phyloP scores from a whole-genome alignment of 768 basidiomycete species.

The Xerocomus potaroensis region DNA sequence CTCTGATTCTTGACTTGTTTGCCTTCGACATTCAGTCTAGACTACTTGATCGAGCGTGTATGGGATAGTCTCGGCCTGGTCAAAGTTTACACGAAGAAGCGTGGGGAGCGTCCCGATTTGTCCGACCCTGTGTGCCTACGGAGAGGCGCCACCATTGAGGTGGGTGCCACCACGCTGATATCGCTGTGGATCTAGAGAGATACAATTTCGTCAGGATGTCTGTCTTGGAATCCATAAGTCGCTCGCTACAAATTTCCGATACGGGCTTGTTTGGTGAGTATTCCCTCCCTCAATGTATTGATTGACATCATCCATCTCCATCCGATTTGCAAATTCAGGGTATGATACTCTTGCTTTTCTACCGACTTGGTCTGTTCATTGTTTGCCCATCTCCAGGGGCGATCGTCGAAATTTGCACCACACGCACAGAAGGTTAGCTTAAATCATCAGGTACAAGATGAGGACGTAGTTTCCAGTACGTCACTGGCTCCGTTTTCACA shows the following conservation, averaged over 20 bases:
- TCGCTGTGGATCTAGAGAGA: not conserved
- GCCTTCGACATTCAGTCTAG: constrained; percentile 42
- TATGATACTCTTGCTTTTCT: constrained; percentile 7
- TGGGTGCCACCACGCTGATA: constrained; percentile 21
- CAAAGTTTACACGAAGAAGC: constrained; percentile 96
- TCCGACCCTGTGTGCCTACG: constrained; percentile 87
- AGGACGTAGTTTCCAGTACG: constrained; percentile 87
- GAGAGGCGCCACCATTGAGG: constrained; percentile 91
- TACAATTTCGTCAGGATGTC: constrained; percentile 50
- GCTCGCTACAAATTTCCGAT: constrained; percentile 87
- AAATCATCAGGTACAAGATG: constrained; percentile 77
- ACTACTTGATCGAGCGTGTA: constrained; percentile 70
- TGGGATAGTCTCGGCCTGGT: constrained; percentile 79
- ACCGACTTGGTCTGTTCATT: not conserved
- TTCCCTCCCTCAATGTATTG: not conserved
- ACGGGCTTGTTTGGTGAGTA: constrained; percentile 89
- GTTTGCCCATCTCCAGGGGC: constrained; percentile 50
- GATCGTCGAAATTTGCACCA: constrained; percentile 89
- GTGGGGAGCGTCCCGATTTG: constrained; percentile 91
- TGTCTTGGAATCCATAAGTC: constrained; percentile 93
- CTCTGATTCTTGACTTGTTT: constrained; percentile 1
- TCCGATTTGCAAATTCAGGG: constrained; percentile 22
- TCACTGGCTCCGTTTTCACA: constrained; percentile 12
- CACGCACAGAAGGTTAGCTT: constrained; percentile 94
- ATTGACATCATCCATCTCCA: constrained; percentile 2